These are phyloP conservation scores for Quercus variabilis DNA, from an alignment of 306 rosid genomes.

Conservation along the genomic window DNA sequence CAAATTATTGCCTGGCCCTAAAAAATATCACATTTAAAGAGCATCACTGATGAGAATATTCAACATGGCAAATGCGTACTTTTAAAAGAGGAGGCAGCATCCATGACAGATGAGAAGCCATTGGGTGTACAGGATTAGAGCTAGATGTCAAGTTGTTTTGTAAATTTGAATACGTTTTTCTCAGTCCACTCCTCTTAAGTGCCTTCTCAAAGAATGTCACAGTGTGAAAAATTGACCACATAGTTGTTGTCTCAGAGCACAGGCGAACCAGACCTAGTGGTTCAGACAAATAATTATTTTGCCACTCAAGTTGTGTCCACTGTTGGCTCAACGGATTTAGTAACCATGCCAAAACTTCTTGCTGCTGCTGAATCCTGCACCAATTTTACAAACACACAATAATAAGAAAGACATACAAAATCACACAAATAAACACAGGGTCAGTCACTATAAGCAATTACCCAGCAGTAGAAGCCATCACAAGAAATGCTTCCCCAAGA, in stretches of 20 bases:
- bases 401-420: slow-evolving; percentile 9
- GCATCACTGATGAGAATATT: slow-evolving; percentile 18
- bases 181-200: slow-evolving; percentile 90
- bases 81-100: slow-evolving; percentile 93
- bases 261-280: slow-evolving; percentile 73
- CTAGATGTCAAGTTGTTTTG: slow-evolving; percentile 48
- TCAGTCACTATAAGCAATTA: slow-evolving; percentile 30
- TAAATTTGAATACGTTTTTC: slow-evolving; percentile 54
- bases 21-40: slow-evolving; percentile 15
- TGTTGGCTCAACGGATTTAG: slow-evolving; percentile 85
- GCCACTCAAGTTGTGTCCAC: slow-evolving; percentile 91
- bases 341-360: slow-evolving; percentile 93
- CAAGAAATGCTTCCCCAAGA: slow-evolving; percentile 95
- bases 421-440: slow-evolving; percentile 7
- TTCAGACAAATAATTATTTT: slow-evolving; percentile 79
- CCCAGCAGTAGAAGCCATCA: slow-evolving; percentile 98
- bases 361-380: slow-evolving; percentile 90
- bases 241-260: slow-evolving; percentile 66
- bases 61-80: slow-evolving; percentile 44
- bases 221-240: slow-evolving; percentile 94
- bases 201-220: slow-evolving; percentile 96
- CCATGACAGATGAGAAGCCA: slow-evolving; percentile 91
- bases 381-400: slow-evolving; percentile 24
- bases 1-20: slow-evolving; percentile 14
- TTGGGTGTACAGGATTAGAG: slow-evolving; percentile 63